Percentiles rank a stretch among this genome's conserved stretches.
Evolutionary conservation across 805 yeast species (phyloP).

Genomic region (Grigorovia humatica): DNA sequence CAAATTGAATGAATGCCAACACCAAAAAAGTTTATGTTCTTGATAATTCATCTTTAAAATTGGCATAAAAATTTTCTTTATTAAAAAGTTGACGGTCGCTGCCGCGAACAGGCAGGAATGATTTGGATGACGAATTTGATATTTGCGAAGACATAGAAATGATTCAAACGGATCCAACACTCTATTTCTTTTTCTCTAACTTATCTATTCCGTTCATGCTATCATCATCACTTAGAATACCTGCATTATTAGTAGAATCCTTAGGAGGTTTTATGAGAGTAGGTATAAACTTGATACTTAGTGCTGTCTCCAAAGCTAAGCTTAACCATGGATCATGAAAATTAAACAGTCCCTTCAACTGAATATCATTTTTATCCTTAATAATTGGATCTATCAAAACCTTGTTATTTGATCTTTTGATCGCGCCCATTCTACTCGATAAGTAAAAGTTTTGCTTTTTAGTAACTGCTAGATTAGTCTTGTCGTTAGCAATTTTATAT

Average conservation of each 20-base stretch:
- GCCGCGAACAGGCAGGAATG: no score
- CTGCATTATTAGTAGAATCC: neutral
- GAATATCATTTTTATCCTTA: conserved; percentile 16
- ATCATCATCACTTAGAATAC: neutral
- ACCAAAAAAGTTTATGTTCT: no score
- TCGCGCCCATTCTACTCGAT: neutral
- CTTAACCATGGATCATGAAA: conserved; percentile 30
- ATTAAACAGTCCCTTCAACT: conserved; percentile 24
- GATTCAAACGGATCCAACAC: neutral
- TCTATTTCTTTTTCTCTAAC: neutral
- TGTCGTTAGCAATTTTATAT: neutral
- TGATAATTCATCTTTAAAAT: no score
- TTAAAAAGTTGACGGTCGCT: no score
- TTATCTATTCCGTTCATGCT: neutral
- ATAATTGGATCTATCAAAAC: conserved; percentile 13
- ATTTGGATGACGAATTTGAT: no score
- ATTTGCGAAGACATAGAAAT: no score
- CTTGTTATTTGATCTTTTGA: conserved; percentile 7
- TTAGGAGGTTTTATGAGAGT: conserved; percentile 11
- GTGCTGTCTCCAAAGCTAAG: conserved; percentile 27
- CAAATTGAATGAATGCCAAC: no score
- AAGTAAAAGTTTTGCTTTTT: neutral
- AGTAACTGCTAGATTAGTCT: neutral
- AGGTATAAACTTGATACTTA: conserved; percentile 29
- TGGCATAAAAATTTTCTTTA: no score